Conservation (phyloP, 2,329 filamentous ascomycete species). For the Verruconis gallopava region DNA sequence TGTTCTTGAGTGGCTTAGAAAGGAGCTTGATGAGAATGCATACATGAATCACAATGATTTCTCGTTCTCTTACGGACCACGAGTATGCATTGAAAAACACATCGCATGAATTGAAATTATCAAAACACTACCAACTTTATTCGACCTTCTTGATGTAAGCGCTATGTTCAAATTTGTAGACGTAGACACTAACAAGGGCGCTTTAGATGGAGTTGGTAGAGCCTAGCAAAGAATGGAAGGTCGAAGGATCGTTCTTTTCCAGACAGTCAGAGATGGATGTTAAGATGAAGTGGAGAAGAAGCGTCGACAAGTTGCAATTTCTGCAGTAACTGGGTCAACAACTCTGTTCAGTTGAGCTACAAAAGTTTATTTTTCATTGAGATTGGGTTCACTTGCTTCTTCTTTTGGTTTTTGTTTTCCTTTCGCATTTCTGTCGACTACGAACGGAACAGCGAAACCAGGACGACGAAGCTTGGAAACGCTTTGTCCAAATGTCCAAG, state of each 20-base stretch:
- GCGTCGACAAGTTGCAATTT: conserved; percentile 1
- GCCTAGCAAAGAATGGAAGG: conserved; percentile 1
- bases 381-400: no score
- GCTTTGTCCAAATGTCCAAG: no score
- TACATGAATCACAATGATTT: conserved; percentile 7
- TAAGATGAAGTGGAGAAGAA: conserved; percentile 5
- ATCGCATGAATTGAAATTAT: conserved; percentile 42
- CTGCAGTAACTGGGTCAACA: no score
- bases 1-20: conserved; percentile 2
- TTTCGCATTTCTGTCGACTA: no score
- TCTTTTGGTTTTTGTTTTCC: no score
- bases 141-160: conserved; percentile 7
- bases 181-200: not conserved
- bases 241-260: conserved; percentile 1
- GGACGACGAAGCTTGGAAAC: no score
- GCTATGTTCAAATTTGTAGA: not conserved
- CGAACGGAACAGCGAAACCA: no score
- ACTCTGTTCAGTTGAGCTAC: no score
- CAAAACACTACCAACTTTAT: conserved; percentile 22
- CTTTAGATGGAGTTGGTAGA: conserved; percentile 4
- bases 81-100: conserved; percentile 36
- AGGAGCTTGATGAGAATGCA: conserved; percentile 6
- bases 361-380: no score
- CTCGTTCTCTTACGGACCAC: conserved; percentile 37
- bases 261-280: conserved; percentile 4